Conservation (phyloP, 371 early-diverging fungal species). For the Rhizopus delemar region DNA sequence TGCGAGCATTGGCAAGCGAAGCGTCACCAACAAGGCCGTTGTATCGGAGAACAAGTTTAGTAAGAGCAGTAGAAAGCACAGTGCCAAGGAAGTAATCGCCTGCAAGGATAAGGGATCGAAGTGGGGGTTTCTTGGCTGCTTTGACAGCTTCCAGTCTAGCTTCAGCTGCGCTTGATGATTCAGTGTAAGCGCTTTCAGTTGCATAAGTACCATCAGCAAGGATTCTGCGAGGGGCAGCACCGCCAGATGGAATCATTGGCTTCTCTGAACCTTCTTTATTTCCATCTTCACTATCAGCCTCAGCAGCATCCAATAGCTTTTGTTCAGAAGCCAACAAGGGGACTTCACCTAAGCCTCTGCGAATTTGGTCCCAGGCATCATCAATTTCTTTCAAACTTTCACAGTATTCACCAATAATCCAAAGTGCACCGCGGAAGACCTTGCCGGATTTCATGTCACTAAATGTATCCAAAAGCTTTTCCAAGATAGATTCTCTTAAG, state of each 20-base stretch:
- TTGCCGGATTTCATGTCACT: slow-evolving; percentile 91
- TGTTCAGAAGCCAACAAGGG: slow-evolving; percentile 91
- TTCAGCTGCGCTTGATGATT: slow-evolving; percentile 37
- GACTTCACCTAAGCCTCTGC: slow-evolving; percentile 84
- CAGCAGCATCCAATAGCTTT: slow-evolving; percentile 63
- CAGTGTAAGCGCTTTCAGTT: slow-evolving; percentile 85
- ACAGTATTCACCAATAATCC: slow-evolving; percentile 96
- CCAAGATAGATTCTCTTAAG: slow-evolving; percentile 78
- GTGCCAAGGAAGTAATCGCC: slow-evolving; percentile 93
- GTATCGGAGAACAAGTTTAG: slow-evolving; percentile 85
- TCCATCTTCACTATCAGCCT: slow-evolving; percentile 47
- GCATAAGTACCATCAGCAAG: slow-evolving; percentile 97
- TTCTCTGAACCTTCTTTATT: slow-evolving; percentile 34
- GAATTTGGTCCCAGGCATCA: slow-evolving; percentile 80
- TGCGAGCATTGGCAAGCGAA: slow-evolving; percentile 69
- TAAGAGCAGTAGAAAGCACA: slow-evolving; percentile 84
- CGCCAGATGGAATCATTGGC: slow-evolving; percentile 36
- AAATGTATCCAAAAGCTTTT: slow-evolving; percentile 80
- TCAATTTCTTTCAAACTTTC: slow-evolving; percentile 76
- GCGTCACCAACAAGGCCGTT: slow-evolving; percentile 52
- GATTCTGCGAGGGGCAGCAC: slow-evolving; percentile 71
- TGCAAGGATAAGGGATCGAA: slow-evolving; percentile 79
- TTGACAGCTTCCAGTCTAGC: slow-evolving; percentile 65
- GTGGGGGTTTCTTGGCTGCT: slow-evolving; percentile 73
- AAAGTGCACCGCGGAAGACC: slow-evolving; percentile 95